These are phyloP conservation scores for Aureobasidium melanogenum DNA, from an alignment of 2,329 filamentous ascomycete genomes.

Conservation along the genomic window DNA sequence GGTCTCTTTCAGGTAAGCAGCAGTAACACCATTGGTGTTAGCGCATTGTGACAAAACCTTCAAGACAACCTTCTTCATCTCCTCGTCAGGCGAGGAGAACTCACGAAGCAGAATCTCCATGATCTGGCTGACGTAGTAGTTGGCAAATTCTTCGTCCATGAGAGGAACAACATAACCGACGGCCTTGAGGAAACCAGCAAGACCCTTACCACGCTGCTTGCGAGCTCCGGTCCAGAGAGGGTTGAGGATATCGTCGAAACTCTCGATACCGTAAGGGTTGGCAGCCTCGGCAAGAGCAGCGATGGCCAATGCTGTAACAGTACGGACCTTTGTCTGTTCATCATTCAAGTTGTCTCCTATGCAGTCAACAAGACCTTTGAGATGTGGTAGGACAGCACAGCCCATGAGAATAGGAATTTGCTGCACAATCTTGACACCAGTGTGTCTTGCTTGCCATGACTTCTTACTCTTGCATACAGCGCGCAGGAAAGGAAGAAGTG, in stretches of 20 bases:
- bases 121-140: conserved; percentile 97
- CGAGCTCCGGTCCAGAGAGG: conserved; percentile 93
- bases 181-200: conserved; percentile 93
- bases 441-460: conserved; percentile 96
- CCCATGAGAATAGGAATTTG: conserved; percentile 99
- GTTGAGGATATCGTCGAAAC: conserved; percentile 95
- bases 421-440: conserved; percentile 97
- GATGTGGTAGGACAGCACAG: conserved; percentile 86
- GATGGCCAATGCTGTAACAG: conserved; percentile 89
- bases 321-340: conserved; percentile 95
- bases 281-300: conserved; percentile 92
- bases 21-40: conserved; percentile 87
- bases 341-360: conserved; percentile 94
- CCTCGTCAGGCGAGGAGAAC: conserved; percentile 93
- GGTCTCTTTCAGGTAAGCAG: conserved; percentile 88
- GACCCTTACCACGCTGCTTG: conserved; percentile 91
- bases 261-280: conserved; percentile 97
- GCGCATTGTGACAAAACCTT: conserved; percentile 97
- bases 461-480: conserved; percentile 98
- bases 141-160: conserved; percentile 99
- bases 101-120: conserved; percentile 97
- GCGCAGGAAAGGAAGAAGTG: conserved; percentile 85
- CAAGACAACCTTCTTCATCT: conserved; percentile 99
- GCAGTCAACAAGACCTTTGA: conserved; percentile 93
- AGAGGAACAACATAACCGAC: conserved; percentile 97